Evolutionary conservation across 1,139 yeast species (phyloP).

Genomic region (Protomyces macrosporus): DNA sequence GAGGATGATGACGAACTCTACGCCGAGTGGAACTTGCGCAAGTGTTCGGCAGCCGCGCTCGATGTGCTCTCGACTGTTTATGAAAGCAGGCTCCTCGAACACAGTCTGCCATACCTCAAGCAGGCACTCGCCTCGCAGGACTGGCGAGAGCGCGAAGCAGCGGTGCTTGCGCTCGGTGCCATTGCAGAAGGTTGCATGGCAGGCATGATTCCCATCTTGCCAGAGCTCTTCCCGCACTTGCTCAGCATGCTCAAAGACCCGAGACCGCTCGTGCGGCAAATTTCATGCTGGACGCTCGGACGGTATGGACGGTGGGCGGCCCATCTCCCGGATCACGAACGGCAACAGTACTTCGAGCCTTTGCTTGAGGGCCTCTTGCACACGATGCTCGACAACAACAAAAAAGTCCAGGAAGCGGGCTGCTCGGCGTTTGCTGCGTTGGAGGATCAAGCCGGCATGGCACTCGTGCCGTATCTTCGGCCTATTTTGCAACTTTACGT

Average conservation of each 20-base stretch:
- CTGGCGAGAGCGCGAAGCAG: conserved; percentile 91
- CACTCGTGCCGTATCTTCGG: conserved; percentile 55
- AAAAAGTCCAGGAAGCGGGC: conserved; percentile 91
- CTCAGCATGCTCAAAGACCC: conserved; percentile 70
- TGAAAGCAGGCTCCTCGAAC: conserved; percentile 62
- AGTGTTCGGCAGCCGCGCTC: conserved; percentile 88
- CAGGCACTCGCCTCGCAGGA: conserved; percentile 59
- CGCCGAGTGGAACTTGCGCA: conserved; percentile 84
- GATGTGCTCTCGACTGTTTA: conserved; percentile 68
- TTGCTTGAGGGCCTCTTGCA: conserved; percentile 55
- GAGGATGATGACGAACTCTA: conserved; percentile 58
- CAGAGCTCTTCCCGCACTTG: conserved; percentile 75
- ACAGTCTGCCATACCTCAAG: conserved; percentile 70
- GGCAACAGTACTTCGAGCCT: conserved; percentile 65
- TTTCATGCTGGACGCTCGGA: conserved; percentile 91
- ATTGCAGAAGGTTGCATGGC: conserved; percentile 83
- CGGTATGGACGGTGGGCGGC: conserved; percentile 76
- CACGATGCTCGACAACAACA: conserved; percentile 59
- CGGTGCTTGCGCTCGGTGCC: conserved; percentile 92
- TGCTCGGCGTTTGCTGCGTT: conserved; percentile 80
- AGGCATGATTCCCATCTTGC: conserved; percentile 60
- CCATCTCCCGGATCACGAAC: conserved; percentile 45
- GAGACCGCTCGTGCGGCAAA: conserved; percentile 84
- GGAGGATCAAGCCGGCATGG: conserved; percentile 67
- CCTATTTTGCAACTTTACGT: conserved; percentile 66